phyloP scores from a whole-genome alignment of 805 yeast genomes.

The Candida vartiovaarae region DNA sequence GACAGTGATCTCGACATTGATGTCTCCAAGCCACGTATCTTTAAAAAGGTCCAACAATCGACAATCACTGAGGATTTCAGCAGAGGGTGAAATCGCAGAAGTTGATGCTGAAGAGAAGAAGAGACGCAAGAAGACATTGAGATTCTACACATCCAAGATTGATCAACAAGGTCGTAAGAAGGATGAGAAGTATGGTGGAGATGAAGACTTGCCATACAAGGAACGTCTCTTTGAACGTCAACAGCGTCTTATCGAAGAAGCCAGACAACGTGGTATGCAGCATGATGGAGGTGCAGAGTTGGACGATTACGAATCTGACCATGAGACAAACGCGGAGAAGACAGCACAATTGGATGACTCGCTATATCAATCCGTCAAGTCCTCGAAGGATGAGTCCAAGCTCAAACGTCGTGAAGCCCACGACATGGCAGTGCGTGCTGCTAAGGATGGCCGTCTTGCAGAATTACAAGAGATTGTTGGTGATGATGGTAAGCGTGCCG shows the following conservation, averaged over 20 bases:
- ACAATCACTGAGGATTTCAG: conserved; percentile 42
- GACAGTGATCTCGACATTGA: conserved; percentile 38
- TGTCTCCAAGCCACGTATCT: conserved; percentile 43
- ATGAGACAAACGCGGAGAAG: conserved; percentile 20
- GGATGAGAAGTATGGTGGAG: conserved; percentile 63
- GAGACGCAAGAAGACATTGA: conserved; percentile 69
- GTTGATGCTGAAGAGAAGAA: conserved; percentile 84
- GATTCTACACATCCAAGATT: conserved; percentile 95
- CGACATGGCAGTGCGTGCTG: conserved; percentile 64
- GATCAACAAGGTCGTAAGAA: conserved; percentile 72
- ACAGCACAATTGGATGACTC: conserved; percentile 44
- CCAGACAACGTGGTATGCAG: conserved; percentile 72
- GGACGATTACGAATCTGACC: conserved; percentile 40
- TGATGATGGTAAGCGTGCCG: conserved; percentile 85
- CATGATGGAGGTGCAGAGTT: conserved; percentile 49
- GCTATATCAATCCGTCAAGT: conserved; percentile 51
- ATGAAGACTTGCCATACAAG: conserved; percentile 83
- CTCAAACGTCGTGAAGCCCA: conserved; percentile 57
- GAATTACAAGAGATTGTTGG: conserved; percentile 60
- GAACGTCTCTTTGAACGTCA: conserved; percentile 89
- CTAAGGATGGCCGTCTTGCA: conserved; percentile 75
- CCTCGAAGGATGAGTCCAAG: conserved; percentile 41
- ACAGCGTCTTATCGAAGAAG: conserved; percentile 80
- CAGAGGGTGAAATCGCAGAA: conserved; percentile 70
- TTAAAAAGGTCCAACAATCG: conserved; percentile 31